Base-by-base conservation (phyloP, 495 filamentous ascomycete genomes). In the Annulohypoxylon bovei region DNA sequence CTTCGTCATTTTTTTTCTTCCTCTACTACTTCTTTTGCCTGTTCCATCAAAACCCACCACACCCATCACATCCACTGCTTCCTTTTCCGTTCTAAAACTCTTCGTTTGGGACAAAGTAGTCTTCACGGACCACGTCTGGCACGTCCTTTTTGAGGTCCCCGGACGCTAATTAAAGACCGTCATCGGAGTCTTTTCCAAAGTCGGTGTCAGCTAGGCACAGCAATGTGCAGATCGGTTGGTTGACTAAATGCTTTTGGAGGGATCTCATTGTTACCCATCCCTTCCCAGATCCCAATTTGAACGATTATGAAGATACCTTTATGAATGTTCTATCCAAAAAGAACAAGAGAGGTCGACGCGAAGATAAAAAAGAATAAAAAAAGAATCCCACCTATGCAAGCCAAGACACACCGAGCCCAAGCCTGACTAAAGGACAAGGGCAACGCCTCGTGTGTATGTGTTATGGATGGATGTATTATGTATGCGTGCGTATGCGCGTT, bases 111-210 rank as follows among this genome's bases (percentile, higher is more conserved):
- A 50, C 20, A 25, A 50, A 39, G 28, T 44, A 42, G 66, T 62
- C 62, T 53, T 66, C 61, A 69, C 70, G 70, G 39, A 18, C 39
- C 39, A 42, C 4, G 39, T 7, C 16, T 42, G 12, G 39, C 35
- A 42, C 42, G 22, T 47, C 44, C 44, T 47, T 23, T 47, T 65
- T 56, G 58, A 11, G 53, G 18, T 11, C 65, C 65, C 59, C 70
- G 62, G 66, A 65, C 66, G 62, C 66, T 73, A 73, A 73, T 73
- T 70, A 70, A 73, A 73, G 70, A 73, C 66, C 66, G 70, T 67
- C 66, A 66, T 73, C 70, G 70, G 70, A 73, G 70, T 60, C 55
- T 72, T 72, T 72, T 65, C 70, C 65, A 52, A 67, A 67, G 63
- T 67, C 53, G 52, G 69, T 64, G 69, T 68, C 64, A 68, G 64